These are phyloP conservation scores for Tulasnella sp. DNA, from an alignment of 768 basidiomycete genomes.

Conservation along the genomic window DNA sequence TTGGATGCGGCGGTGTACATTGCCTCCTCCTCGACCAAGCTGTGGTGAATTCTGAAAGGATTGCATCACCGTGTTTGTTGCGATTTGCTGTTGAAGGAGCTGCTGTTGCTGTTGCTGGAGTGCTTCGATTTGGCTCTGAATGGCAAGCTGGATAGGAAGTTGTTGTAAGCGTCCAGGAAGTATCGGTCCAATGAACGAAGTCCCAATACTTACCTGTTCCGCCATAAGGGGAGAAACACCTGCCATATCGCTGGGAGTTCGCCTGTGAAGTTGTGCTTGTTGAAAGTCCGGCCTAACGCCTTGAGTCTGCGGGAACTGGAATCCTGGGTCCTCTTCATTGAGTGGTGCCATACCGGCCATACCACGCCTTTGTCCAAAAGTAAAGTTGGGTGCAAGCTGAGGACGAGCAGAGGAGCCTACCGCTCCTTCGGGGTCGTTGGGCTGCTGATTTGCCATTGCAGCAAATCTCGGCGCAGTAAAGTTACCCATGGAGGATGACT, in stretches of 20 bases:
- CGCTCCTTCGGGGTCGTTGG: constrained; percentile 38
- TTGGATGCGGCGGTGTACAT: constrained; percentile 67
- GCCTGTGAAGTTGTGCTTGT: constrained; percentile 26
- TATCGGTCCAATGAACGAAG: background rate
- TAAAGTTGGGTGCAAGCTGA: constrained; percentile 82
- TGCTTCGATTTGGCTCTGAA: constrained; percentile 83
- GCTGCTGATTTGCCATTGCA: constrained; percentile 49
- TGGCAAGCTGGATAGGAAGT: constrained; percentile 45
- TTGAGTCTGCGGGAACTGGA: constrained; percentile 66
- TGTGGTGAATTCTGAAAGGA: constrained; percentile 61
- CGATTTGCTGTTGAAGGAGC: constrained; percentile 80
- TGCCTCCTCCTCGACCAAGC: constrained; percentile 29
- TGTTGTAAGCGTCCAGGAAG: constrained; percentile 8
- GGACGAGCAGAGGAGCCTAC: constrained; percentile 69
- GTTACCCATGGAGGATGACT: constrained; percentile 30
- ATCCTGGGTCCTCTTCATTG: constrained; percentile 62
- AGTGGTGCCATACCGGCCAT: constrained; percentile 33
- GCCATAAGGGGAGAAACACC: constrained; percentile 68
- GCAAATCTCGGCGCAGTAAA: constrained; percentile 86
- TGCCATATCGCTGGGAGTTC: constrained; percentile 46
- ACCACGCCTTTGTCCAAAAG: constrained; percentile 59
- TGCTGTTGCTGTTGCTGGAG: constrained; percentile 84
- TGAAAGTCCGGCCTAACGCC: constrained; percentile 23
- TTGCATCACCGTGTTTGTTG: constrained; percentile 60
- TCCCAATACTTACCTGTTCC: constrained; percentile 69